A percentile compares a stretch with the other conserved stretches of the same genome.
Evolutionary conservation across 2,329 filamentous ascomycete species (phyloP).

Genomic region (Claviceps sorghi): DNA sequence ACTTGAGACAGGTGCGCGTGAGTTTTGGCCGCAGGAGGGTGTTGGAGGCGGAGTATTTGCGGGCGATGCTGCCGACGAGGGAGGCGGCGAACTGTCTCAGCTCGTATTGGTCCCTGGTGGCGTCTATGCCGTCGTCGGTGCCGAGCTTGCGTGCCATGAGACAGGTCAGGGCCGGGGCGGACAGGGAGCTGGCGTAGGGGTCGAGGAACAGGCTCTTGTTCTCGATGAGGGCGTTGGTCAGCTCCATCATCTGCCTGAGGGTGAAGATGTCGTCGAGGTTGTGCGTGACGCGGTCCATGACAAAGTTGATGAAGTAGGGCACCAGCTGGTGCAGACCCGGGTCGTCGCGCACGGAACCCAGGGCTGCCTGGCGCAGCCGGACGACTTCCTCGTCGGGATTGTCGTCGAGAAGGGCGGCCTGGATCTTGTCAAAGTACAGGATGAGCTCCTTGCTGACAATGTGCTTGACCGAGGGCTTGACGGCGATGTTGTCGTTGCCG

Average conservation of each 20-base stretch:
- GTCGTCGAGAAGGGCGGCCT: slow-evolving; percentile 75
- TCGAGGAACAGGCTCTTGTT: slow-evolving; percentile 66
- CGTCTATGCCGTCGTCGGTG: slow-evolving; percentile 34
- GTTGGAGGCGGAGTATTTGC: slow-evolving; percentile 68
- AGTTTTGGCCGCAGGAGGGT: slow-evolving; percentile 75
- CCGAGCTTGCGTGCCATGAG: slow-evolving; percentile 68
- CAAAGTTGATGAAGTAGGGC: slow-evolving; percentile 92
- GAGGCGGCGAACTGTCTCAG: slow-evolving; percentile 75
- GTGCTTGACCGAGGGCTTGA: slow-evolving; percentile 89
- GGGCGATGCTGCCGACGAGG: slow-evolving; percentile 63
- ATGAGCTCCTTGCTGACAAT: slow-evolving; percentile 91
- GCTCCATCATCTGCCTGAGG: slow-evolving; percentile 81
- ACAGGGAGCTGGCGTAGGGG: slow-evolving; percentile 49
- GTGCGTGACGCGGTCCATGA: slow-evolving; percentile 91
- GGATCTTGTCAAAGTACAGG: slow-evolving; percentile 93
- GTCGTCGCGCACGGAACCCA: slow-evolving; percentile 75
- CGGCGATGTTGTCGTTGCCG: slow-evolving; percentile 67
- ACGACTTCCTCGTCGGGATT: slow-evolving; percentile 63
- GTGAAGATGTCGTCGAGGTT: slow-evolving; percentile 80
- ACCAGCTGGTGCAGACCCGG: slow-evolving; percentile 89
- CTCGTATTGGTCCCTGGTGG: slow-evolving; percentile 52
- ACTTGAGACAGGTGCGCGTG: slow-evolving; percentile 82
- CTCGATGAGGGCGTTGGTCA: slow-evolving; percentile 68
- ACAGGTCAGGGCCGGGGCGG: slow-evolving; percentile 82
- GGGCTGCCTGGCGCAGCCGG: slow-evolving; percentile 63